A percentile compares a stretch with the other conserved stretches of the same genome.
Conservation (phyloP, 305 asterid species). For the Euphrasia arctica region DNA sequence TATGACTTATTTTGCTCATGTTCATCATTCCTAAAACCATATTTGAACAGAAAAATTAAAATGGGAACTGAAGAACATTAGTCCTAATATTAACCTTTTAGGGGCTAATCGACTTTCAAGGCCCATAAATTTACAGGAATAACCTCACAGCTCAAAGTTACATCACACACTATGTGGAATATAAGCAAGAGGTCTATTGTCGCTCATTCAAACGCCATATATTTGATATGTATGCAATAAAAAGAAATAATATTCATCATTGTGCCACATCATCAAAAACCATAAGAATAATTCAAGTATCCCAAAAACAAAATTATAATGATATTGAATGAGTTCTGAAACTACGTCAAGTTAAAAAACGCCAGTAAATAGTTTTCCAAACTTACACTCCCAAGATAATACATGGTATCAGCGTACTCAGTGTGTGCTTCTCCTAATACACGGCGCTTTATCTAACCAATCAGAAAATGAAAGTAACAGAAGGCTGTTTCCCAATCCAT, state of each 20-base stretch:
- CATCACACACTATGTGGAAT: no score
- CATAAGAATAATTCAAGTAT: slow-evolving; percentile 6
- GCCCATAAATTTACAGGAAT: no score
- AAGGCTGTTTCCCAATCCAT: slow-evolving; percentile 26
- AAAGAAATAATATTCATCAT: neutral
- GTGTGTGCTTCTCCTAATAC: slow-evolving; percentile 75
- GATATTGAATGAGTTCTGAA: neutral
- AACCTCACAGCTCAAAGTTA: no score
- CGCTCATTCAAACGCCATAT: no score
- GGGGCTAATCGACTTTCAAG: no score
- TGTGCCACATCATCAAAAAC: slow-evolving; percentile 3
- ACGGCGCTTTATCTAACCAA: slow-evolving; percentile 73
- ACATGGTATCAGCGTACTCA: slow-evolving; percentile 94
- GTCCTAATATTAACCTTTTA: no score
- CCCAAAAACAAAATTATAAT: slow-evolving; percentile 5
- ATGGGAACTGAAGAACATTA: no score
- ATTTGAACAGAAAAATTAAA: no score
- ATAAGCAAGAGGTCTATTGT: no score
- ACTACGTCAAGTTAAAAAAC: slow-evolving; percentile 5
- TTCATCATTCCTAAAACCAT: no score
- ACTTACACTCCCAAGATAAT: slow-evolving; percentile 86
- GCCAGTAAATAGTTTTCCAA: slow-evolving; percentile 21
- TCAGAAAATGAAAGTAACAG: slow-evolving; percentile 31
- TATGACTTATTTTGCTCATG: no score
- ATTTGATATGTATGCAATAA: no score